Conservation (phyloP, 169 alveolate genomes). For the Sarcocystis neurona region DNA sequence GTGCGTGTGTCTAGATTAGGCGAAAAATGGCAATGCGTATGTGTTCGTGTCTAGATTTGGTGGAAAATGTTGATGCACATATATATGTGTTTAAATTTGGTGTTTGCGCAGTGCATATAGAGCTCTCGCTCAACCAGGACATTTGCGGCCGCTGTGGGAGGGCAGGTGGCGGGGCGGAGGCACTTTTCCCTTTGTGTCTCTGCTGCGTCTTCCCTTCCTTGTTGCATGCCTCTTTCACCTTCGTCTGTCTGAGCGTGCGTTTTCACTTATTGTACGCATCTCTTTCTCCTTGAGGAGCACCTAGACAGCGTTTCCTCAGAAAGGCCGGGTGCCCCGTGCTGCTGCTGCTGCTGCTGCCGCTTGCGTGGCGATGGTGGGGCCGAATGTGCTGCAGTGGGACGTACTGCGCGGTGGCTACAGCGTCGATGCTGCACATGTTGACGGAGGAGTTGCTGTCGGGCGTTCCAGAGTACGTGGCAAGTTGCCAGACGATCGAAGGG, state of each 20-base stretch:
- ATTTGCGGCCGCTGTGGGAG: too few species aligned
- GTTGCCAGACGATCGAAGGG: conserved; percentile 92
- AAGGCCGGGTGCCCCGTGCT: neutral
- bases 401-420: conserved; percentile 87
- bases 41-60: neutral
- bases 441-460: conserved; percentile 77
- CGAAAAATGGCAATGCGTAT: neutral
- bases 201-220: neutral
- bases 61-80: neutral
- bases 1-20: neutral
- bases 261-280: too few species aligned
- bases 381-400: conserved; percentile 74
- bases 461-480: conserved; percentile 54
- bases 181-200: neutral
- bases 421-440: conserved; percentile 82
- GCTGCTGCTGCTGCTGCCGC: too few species aligned
- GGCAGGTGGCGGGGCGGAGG: neutral
- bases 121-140: too few species aligned
- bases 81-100: neutral
- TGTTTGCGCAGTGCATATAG: too few species aligned
- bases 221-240: neutral
- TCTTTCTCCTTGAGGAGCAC: too few species aligned
- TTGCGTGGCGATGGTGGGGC: too few species aligned
- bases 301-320: too few species aligned
- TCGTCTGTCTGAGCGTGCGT: neutral